Evolutionary conservation across 148 eudicot genomes (phyloP).

Genomic region (Heliamphora exappendiculata): DNA sequence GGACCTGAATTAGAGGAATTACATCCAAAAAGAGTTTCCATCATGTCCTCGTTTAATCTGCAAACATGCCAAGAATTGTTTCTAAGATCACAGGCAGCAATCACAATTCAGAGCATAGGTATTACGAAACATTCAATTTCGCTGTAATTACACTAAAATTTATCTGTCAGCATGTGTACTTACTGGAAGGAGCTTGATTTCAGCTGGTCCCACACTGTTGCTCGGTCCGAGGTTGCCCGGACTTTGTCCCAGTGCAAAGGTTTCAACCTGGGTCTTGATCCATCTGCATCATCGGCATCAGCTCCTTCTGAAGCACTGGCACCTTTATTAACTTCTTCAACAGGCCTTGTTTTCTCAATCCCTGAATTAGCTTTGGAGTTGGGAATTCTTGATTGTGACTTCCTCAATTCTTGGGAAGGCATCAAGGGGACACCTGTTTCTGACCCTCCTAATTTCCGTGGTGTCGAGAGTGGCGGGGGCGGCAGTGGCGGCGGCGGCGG

Average conservation of each 20-base stretch:
- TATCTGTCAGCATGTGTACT: too few relatives aligned
- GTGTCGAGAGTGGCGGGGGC: slow-evolving; percentile 19
- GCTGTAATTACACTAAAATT: not conserved
- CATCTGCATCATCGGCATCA: slow-evolving; percentile 56
- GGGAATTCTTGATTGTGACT: slow-evolving; percentile 20
- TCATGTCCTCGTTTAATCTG: slow-evolving; percentile 69
- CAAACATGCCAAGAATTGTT: slow-evolving; percentile 11
- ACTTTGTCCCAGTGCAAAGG: slow-evolving; percentile 98
- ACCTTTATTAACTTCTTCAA: slow-evolving; percentile 28
- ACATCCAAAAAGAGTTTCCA: slow-evolving; percentile 53
- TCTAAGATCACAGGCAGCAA: not conserved
- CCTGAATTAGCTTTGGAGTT: slow-evolving; percentile 20
- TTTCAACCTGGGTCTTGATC: slow-evolving; percentile 64
- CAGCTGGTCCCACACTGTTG: slow-evolving; percentile 90
- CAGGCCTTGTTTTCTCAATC: slow-evolving; percentile 25
- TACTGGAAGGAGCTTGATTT: slow-evolving; percentile 94
- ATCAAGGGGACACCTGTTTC: slow-evolving; percentile 22
- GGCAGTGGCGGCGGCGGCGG: slow-evolving; percentile 42
- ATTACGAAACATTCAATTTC: not conserved
- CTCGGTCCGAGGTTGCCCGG: slow-evolving; percentile 71
- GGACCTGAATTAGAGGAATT: slow-evolving; percentile 33
- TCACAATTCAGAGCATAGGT: slow-evolving; percentile 1
- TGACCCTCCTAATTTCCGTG: slow-evolving; percentile 19
- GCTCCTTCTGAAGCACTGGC: slow-evolving; percentile 33
- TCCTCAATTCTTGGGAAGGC: slow-evolving; percentile 19